Conservation (phyloP, 73 alveolate species). For the Breviolum minutum region DNA sequence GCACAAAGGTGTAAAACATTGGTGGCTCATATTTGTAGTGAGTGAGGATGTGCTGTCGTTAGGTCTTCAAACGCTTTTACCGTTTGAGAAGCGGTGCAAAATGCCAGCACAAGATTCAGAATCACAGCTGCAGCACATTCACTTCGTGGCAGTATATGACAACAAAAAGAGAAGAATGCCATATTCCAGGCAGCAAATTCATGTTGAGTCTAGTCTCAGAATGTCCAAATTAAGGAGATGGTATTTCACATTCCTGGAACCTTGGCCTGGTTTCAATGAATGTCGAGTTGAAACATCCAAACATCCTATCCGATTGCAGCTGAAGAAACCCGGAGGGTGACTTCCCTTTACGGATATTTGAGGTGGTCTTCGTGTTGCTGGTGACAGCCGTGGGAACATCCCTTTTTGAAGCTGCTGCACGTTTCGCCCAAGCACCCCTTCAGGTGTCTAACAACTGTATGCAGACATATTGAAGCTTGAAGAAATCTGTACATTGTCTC, state of each 20-base stretch:
- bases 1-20: no score
- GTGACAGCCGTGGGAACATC: constrained; percentile 86
- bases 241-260: constrained; percentile 56
- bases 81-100: constrained; percentile 61
- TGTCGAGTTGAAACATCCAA: not conserved
- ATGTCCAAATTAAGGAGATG: constrained; percentile 42
- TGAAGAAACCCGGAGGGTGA: not conserved
- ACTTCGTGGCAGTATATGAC: not conserved
- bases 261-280: not conserved
- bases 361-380: constrained; percentile 89
- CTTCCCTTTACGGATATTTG: not conserved
- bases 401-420: constrained; percentile 86
- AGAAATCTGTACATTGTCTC: no score
- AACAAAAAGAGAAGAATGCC: not conserved
- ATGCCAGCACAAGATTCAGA: constrained; percentile 87
- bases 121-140: not conserved
- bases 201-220: not conserved
- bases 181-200: not conserved
- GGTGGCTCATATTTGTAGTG: no score
- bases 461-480: no score
- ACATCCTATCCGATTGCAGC: not conserved
- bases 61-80: constrained; percentile 62
- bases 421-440: constrained; percentile 77
- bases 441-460: not conserved
- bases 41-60: not conserved